Base-by-base conservation (phyloP, 371 early-diverging fungal genomes). In the Mucor irregularis region DNA sequence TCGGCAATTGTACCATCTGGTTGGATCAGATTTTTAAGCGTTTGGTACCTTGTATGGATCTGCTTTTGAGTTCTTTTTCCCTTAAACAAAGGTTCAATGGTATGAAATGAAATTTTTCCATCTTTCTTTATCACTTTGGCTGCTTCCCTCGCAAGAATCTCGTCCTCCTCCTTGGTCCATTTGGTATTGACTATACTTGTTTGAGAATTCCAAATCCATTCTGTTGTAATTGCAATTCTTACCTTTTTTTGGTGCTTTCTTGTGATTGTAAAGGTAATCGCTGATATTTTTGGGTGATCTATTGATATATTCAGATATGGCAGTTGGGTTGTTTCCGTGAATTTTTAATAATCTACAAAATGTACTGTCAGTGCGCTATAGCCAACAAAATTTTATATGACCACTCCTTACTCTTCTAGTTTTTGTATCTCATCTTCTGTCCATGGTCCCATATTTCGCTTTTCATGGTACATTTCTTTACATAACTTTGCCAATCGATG, bases 81-180 rank as follows among this genome's bases (percentile, higher is more conserved):
- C 0, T 53, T 26, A 31, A 45, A 53, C 3, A 21, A 2, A 8
- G 29, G 45, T 39, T 28, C 58, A 44, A 50, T 25, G 1, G 13
- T 13, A 5, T 14, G 24, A 25, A 35, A 49, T 3, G 40, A 22
- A 13, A 48, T 3, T 7, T 22, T 13, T 3, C 31, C 34, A 28
- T 16, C 43, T 11, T 38, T 34, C n/a, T 17, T 14, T 1, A 19
- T 14, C 10, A 21, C 2, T 33, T 53, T 44, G n/a, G 37, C 19
- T 2, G 38, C 26, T 10, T 17, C 19, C 17, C 50, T 44, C 5
- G 40, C 50, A 17, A 64, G 25, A 11, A 33, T 2, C 9, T 33
- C 29, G 21, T 50, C 58, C 13, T 64, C 56, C 37, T 46, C 49
- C 9, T 42, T 29, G 19, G 55, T 35, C 64, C 64, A 64, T 22